A percentile compares a stretch with the other conserved stretches of the same genome.
phyloP scores from a whole-genome alignment of 2,329 filamentous ascomycete genomes.

The Plenodomus tracheiphilus region DNA sequence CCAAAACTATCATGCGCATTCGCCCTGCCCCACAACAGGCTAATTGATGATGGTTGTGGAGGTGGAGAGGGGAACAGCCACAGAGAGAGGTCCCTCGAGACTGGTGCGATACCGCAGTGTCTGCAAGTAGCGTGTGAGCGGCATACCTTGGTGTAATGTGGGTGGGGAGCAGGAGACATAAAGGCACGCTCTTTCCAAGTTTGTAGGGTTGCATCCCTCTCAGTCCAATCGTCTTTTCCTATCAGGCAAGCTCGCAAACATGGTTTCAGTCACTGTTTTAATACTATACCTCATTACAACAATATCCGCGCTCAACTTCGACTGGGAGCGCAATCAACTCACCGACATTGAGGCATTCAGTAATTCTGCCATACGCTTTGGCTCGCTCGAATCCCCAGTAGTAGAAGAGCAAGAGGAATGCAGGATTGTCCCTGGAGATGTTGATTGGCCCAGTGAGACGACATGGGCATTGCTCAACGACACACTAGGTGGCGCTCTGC shows the following conservation, averaged over 20 bases:
- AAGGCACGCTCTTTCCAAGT: no score
- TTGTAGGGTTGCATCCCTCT: neutral
- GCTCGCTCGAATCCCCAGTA: neutral
- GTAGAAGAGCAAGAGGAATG: conserved; percentile 12
- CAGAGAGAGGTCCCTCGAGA: no score
- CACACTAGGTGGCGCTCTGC: conserved; percentile 24
- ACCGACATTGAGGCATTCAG: conserved; percentile 18
- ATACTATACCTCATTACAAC: neutral
- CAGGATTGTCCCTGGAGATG: conserved; percentile 22
- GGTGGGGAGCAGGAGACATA: no score
- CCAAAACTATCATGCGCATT: no score
- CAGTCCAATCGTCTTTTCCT: neutral
- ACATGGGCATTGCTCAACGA: conserved; percentile 27
- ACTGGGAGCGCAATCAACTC: conserved; percentile 28
- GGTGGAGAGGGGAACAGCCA: no score
- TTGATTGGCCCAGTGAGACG: conserved; percentile 23
- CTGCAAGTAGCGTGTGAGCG: no score
- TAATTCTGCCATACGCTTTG: conserved; percentile 22
- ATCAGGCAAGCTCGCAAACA: neutral
- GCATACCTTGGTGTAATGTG: no score
- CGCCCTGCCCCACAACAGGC: no score
- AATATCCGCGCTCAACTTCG: conserved; percentile 22
- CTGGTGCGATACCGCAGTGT: no score
- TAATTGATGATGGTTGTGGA: no score
- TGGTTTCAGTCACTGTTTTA: neutral